A percentile compares a stretch with the other conserved stretches of the same genome.
These are phyloP conservation scores for Drechslerella coelobrocha DNA, from an alignment of 2,329 filamentous ascomycete genomes.

Conservation along the genomic window DNA sequence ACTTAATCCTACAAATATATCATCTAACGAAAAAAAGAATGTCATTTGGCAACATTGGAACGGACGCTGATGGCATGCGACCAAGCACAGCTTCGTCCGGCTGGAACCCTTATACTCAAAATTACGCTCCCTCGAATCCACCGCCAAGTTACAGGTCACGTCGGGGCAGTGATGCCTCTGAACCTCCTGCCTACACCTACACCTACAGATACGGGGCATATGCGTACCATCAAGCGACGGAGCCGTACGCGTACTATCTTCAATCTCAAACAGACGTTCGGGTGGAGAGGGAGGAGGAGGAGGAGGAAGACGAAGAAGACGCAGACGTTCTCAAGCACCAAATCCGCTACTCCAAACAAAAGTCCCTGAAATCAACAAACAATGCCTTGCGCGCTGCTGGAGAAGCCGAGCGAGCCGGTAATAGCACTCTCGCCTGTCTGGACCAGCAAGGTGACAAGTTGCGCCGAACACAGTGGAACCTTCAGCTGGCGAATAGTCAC, in stretches of 20 bases:
- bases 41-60: too few species aligned
- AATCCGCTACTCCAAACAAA: conserved; percentile 76
- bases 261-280: too few species aligned
- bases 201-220: not conserved
- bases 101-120: not conserved
- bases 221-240: not conserved
- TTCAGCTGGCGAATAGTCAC: conserved; percentile 72
- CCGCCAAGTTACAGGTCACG: not conserved
- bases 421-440: conserved; percentile 74
- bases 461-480: conserved; percentile 79
- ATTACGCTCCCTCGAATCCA: not conserved
- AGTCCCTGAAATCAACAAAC: conserved; percentile 73
- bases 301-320: conserved; percentile 73
- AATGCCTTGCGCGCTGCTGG: conserved; percentile 73
- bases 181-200: not conserved
- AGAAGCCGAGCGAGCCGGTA: conserved; percentile 73
- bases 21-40: too few species aligned
- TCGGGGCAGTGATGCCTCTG: not conserved
- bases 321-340: conserved; percentile 75
- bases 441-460: conserved; percentile 80
- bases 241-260: conserved; percentile 3
- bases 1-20: too few species aligned
- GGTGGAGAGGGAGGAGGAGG: conserved; percentile 60
- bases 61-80: too few species aligned
- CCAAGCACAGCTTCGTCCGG: too few species aligned